Percentiles rank a stretch among this genome's conserved stretches.
These are phyloP conservation scores for Sporothrix brasiliensis DNA, from an alignment of 2,329 filamentous ascomycete species.

Conservation along the genomic window DNA sequence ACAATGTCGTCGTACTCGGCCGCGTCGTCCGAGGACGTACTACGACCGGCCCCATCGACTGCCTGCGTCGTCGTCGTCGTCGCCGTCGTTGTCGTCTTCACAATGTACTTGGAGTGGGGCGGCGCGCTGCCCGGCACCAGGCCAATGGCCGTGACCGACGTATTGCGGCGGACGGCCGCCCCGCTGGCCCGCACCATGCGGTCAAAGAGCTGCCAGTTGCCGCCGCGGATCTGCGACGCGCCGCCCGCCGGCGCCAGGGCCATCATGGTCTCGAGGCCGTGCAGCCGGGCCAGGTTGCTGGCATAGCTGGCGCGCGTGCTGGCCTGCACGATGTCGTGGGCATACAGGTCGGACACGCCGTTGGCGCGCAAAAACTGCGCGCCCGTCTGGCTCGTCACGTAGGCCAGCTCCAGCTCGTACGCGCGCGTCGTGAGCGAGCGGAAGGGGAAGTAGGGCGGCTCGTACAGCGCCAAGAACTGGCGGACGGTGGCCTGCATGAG, in stretches of 20 bases:
- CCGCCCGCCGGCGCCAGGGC: conserved; percentile 82
- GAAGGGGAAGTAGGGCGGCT: conserved; percentile 82
- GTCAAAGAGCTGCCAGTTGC: conserved; percentile 95
- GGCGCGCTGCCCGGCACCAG: background rate
- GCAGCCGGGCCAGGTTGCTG: conserved; percentile 81
- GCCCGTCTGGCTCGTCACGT: conserved; percentile 71
- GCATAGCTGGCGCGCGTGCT: conserved; percentile 94
- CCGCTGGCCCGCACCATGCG: conserved; percentile 70
- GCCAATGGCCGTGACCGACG: conserved; percentile 56
- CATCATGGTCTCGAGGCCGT: conserved; percentile 87
- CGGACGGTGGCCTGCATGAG: conserved; percentile 72
- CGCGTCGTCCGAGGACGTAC: conserved; percentile 40
- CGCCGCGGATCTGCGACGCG: conserved; percentile 75
- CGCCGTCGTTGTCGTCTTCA: conserved; percentile 45
- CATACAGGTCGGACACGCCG: conserved; percentile 67
- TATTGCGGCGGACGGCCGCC: conserved; percentile 66
- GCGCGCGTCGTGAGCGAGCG: conserved; percentile 70
- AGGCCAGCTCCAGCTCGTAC: conserved; percentile 66
- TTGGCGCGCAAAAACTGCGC: conserved; percentile 70
- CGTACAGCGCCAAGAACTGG: conserved; percentile 78
- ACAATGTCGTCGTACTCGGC: conserved; percentile 74
- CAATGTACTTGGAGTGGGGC: conserved; percentile 47
- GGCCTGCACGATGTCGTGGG: conserved; percentile 83
- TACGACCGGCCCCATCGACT: too few species aligned
- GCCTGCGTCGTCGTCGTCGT: background rate